A percentile compares a stretch with the other conserved stretches of the same genome.
Conservation (phyloP, 169 alveolate species). For the Cryptosporidium sp. region DNA sequence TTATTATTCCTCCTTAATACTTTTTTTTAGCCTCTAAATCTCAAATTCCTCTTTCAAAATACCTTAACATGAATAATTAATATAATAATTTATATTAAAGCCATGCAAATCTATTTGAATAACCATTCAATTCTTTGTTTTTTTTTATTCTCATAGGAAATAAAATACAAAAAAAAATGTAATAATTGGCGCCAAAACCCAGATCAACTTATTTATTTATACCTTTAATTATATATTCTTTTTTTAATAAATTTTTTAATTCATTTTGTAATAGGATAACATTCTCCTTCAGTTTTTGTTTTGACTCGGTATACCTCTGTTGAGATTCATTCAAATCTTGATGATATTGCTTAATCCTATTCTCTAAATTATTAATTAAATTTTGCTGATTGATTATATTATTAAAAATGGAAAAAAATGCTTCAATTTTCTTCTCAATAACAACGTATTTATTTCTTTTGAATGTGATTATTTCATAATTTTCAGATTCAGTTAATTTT, state of each 20-base stretch:
- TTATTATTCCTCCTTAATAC: background rate
- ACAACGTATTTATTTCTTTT: slow-evolving; percentile 12
- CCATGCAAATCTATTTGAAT: background rate
- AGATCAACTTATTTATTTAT: slow-evolving; percentile 9
- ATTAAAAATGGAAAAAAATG: background rate
- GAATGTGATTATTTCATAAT: slow-evolving; percentile 9
- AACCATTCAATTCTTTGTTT: background rate
- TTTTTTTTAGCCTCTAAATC: background rate
- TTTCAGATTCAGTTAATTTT: background rate
- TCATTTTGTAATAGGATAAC: background rate
- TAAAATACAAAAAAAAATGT: background rate
- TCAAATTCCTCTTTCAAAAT: background rate
- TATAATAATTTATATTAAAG: background rate
- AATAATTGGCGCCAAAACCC: background rate
- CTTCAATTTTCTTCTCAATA: background rate
- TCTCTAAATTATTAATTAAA: background rate
- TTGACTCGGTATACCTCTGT: background rate
- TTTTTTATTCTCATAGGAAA: background rate
- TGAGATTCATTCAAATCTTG: background rate
- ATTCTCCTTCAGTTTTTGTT: background rate
- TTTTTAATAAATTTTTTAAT: slow-evolving; percentile 7
- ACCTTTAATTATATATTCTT: background rate
- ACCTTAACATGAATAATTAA: background rate
- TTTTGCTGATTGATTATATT: background rate
- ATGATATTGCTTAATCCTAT: background rate